Conservation (phyloP, 805 yeast species). For the Starmerella vaccinii region DNA sequence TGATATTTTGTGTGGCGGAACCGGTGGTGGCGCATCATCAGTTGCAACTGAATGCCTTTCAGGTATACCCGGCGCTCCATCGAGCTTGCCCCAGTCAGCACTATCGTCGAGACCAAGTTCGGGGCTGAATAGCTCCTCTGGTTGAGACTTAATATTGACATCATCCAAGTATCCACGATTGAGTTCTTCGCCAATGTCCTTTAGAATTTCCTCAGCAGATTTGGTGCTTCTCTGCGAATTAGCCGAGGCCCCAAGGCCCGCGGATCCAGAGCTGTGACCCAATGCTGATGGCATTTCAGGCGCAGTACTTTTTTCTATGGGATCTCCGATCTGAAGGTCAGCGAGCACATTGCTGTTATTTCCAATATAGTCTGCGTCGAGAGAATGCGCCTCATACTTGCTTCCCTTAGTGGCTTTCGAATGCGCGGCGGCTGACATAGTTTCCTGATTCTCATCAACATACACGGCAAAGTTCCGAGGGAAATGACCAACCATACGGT, state of each 20-base stretch:
- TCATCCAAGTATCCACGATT: conserved; percentile 21
- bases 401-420: conserved; percentile 1
- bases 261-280: not conserved
- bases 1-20: conserved; percentile 30
- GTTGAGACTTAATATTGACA: conserved; percentile 15
- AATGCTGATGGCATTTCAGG: not conserved
- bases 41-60: too few species aligned
- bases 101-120: conserved; percentile 9
- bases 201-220: conserved; percentile 26
- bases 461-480: conserved; percentile 77
- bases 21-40: conserved; percentile 27
- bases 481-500: conserved; percentile 72
- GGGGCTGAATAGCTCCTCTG: conserved; percentile 17
- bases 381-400: not conserved
- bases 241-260: not conserved
- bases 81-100: not conserved
- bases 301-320: not conserved
- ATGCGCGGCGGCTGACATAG: conserved; percentile 20
- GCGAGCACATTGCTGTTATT: conserved; percentile 7
- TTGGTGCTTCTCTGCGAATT: conserved; percentile 15
- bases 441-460: conserved; percentile 28
- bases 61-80: not conserved
- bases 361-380: conserved; percentile 6
- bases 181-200: conserved; percentile 26
- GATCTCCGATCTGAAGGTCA: conserved; percentile 19